These are phyloP conservation scores for Nicotiana undulata DNA, from an alignment of 257 asterid species.

Conservation along the genomic window DNA sequence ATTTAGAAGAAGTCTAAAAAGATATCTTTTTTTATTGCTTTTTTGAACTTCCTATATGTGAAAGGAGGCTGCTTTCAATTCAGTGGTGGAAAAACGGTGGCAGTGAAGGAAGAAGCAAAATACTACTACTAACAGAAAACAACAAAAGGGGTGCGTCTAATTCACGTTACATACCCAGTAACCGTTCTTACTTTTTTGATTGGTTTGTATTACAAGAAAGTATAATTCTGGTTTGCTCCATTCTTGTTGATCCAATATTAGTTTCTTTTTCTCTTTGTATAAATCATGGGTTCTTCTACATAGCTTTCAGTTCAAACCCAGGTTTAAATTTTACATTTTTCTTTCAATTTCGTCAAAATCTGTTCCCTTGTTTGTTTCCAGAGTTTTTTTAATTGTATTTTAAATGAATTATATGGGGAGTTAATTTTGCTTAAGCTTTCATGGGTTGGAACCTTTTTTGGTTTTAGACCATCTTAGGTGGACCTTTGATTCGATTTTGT, in stretches of 20 bases:
- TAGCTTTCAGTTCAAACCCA: not conserved
- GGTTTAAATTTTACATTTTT: not conserved
- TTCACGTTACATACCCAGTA: not conserved
- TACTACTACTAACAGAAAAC: no score
- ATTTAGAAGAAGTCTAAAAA: no score
- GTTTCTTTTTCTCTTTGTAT: not conserved
- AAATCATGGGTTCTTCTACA: not conserved
- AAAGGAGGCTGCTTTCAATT: no score
- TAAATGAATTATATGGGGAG: not conserved
- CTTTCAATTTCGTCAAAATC: not conserved
- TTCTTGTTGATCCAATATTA: not conserved
- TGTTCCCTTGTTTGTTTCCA: not conserved
- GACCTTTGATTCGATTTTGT: not conserved
- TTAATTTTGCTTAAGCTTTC: not conserved
- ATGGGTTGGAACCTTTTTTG: not conserved
- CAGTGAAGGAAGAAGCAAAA: not conserved
- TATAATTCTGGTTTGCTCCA: not conserved
- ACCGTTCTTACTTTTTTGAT: not conserved
- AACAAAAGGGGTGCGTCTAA: not conserved
- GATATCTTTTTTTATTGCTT: not conserved
- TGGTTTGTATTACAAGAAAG: not conserved
- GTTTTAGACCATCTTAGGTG: not conserved
- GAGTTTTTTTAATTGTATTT: not conserved
- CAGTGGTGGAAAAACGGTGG: not conserved
- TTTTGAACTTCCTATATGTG: not conserved